Evolutionary conservation across 345 rosid genomes (phyloP).

Genomic region (Nasturtium officinale): DNA sequence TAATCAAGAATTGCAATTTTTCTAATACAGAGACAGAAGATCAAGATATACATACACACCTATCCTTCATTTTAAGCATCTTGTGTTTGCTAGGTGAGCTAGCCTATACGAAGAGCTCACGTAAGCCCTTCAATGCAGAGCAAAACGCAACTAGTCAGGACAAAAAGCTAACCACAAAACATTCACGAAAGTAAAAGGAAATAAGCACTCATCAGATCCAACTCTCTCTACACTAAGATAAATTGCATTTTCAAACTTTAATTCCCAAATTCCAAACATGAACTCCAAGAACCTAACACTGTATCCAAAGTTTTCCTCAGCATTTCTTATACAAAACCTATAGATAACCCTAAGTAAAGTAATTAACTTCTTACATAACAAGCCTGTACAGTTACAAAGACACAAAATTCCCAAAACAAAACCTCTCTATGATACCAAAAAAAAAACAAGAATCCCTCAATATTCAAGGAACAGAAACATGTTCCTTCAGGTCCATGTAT

Average conservation of each 20-base stretch:
- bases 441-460: neutral
- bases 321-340: neutral
- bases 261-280: conserved; percentile 1
- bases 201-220: neutral
- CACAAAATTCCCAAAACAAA: neutral
- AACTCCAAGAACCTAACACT: conserved; percentile 6
- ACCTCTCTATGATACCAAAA: conserved; percentile 27
- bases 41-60: conserved; percentile 44
- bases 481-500: neutral
- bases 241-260: conserved; percentile 14
- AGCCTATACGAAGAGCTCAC: conserved; percentile 72
- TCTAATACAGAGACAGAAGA: no score
- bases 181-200: neutral
- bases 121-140: conserved; percentile 95
- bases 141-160: conserved; percentile 48
- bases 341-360: conserved; percentile 23
- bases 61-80: conserved; percentile 70
- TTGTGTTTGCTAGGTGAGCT: conserved; percentile 47
- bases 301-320: neutral
- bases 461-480: conserved; percentile 20
- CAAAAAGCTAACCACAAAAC: neutral
- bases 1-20: no score
- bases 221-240: neutral
- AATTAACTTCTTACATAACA: conserved; percentile 27
- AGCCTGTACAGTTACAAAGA: conserved; percentile 36